Conservation (phyloP, 768 basidiomycete species). For the Cystobasidiopsis lactophilus region DNA sequence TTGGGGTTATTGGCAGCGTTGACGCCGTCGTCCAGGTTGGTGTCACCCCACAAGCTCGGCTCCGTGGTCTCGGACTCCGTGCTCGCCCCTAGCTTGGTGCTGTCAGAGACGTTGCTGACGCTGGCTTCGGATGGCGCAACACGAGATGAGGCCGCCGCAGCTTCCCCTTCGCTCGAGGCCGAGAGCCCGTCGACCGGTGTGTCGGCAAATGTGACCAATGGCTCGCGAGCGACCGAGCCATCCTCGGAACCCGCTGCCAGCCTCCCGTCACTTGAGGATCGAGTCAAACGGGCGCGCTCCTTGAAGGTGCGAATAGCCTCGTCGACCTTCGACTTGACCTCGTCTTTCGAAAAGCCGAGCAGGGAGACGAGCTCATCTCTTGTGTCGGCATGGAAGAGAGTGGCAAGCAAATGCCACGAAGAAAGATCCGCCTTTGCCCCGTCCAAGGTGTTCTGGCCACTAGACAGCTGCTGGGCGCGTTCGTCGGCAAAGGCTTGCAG, state of each 20-base stretch:
- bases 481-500: constrained; percentile 12
- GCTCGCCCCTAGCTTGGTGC: constrained; percentile 32
- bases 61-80: constrained; percentile 38
- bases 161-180: constrained; percentile 28
- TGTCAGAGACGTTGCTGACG: constrained; percentile 35
- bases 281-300: background rate
- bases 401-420: constrained; percentile 31
- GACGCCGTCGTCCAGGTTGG: constrained; percentile 32
- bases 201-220: constrained; percentile 65
- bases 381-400: constrained; percentile 70
- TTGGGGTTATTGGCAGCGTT: constrained; percentile 33
- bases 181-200: constrained; percentile 7
- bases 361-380: constrained; percentile 72
- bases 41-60: constrained; percentile 65
- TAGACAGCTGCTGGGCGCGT: background rate
- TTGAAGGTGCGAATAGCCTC: constrained; percentile 61
- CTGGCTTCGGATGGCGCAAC: constrained; percentile 37
- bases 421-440: constrained; percentile 5
- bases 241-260: background rate
- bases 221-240: constrained; percentile 32
- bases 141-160: constrained; percentile 25
- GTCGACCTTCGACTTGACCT: constrained; percentile 53
- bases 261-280: background rate
- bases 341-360: constrained; percentile 76
- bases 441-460: background rate